Conservation (phyloP, 768 basidiomycete genomes). For the Sarcodon aspratus region DNA sequence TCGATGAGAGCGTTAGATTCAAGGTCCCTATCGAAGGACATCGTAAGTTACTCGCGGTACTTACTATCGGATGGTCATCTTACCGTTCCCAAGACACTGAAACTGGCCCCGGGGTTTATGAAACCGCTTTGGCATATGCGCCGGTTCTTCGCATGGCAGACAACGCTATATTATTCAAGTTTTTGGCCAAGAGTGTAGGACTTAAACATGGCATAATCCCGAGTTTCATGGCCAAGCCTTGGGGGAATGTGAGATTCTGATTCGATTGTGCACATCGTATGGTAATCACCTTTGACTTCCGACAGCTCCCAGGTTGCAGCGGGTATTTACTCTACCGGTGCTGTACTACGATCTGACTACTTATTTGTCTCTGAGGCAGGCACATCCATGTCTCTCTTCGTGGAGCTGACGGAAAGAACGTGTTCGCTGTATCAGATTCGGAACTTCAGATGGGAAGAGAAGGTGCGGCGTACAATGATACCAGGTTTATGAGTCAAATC, state of each 20-base stretch:
- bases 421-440: slow-evolving; percentile 62
- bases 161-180: slow-evolving; percentile 89
- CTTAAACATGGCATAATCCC: slow-evolving; percentile 84
- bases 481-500: slow-evolving; percentile 70
- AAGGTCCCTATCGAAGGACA: slow-evolving; percentile 80
- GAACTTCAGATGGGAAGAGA: slow-evolving; percentile 53
- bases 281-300: neutral
- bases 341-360: neutral
- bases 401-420: slow-evolving; percentile 54
- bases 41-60: slow-evolving; percentile 32
- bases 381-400: slow-evolving; percentile 90
- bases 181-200: slow-evolving; percentile 82
- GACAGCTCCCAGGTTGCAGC: slow-evolving; percentile 89
- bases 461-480: slow-evolving; percentile 70
- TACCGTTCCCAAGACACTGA: slow-evolving; percentile 56
- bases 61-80: neutral
- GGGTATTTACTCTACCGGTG: slow-evolving; percentile 38
- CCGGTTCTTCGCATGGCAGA: slow-evolving; percentile 76
- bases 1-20: slow-evolving; percentile 63
- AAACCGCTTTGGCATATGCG: slow-evolving; percentile 82
- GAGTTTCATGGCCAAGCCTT: slow-evolving; percentile 98
- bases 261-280: neutral
- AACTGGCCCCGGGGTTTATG: slow-evolving; percentile 82
- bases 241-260: slow-evolving; percentile 61
- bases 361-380: slow-evolving; percentile 22